These are phyloP conservation scores for Penicillium sp. DNA, from an alignment of 2,329 filamentous ascomycete species.

Conservation along the genomic window DNA sequence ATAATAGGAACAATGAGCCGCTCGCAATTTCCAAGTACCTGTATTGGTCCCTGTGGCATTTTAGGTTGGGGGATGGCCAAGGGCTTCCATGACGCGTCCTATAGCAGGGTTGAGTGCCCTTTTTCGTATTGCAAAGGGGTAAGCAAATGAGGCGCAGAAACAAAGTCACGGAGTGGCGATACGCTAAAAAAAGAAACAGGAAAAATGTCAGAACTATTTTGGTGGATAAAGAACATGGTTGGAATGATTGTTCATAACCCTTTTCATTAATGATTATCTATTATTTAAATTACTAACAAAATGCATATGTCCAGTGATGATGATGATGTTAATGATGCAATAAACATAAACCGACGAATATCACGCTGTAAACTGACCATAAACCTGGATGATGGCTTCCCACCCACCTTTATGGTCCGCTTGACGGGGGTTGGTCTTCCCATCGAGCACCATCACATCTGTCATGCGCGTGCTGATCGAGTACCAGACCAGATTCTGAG, in stretches of 20 bases:
- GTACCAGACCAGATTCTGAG: slow-evolving; percentile 34
- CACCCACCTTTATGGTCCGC: slow-evolving; percentile 33
- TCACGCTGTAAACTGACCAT: slow-evolving; percentile 23
- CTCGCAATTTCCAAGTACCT: not conserved
- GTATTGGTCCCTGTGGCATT: not conserved
- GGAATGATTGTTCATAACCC: not conserved
- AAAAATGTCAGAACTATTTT: not conserved
- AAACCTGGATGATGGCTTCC: slow-evolving; percentile 33
- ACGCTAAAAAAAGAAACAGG: not conserved
- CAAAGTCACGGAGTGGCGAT: not conserved
- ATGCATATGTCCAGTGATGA: slow-evolving; percentile 7
- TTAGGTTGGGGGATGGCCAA: not conserved
- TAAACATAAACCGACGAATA: not conserved
- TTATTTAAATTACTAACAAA: not conserved
- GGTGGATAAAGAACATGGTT: no score
- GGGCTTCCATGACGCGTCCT: slow-evolving; percentile 2
- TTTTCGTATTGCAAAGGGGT: not conserved
- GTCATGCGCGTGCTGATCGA: slow-evolving; percentile 32
- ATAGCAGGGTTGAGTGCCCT: not conserved
- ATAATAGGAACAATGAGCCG: not conserved
- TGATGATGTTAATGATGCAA: not conserved
- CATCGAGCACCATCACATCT: slow-evolving; percentile 35
- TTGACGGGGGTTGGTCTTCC: slow-evolving; percentile 26
- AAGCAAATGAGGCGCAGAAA: not conserved
- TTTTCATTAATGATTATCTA: not conserved